A percentile compares a stretch with the other conserved stretches of the same genome.
phyloP scores from a whole-genome alignment of 2,329 filamentous ascomycete genomes.

The Metarhizium album region DNA sequence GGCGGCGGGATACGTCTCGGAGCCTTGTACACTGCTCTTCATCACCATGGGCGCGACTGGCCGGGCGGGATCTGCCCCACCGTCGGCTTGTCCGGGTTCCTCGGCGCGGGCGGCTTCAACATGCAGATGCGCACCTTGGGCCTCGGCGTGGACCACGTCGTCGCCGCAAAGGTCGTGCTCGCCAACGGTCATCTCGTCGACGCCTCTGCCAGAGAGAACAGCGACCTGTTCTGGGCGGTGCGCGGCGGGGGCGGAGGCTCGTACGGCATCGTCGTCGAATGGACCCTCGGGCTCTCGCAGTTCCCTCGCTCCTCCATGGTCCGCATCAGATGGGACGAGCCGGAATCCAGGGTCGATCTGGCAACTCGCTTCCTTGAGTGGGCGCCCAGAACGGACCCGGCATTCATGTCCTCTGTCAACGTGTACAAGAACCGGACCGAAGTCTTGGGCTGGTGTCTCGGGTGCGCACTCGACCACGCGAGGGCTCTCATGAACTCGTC shows the following conservation, averaged over 20 bases:
- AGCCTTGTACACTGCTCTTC: slow-evolving; percentile 10
- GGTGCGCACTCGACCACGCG: slow-evolving; percentile 1
- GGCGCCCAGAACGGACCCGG: neutral
- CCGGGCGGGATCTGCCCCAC: slow-evolving; percentile 11
- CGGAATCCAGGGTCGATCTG: neutral
- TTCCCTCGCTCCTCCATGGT: slow-evolving; percentile 11
- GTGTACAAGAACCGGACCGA: neutral
- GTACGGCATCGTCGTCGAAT: slow-evolving; percentile 20
- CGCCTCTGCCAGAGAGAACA: slow-evolving; percentile 13
- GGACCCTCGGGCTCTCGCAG: slow-evolving; percentile 7
- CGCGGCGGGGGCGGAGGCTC: slow-evolving; percentile 21
- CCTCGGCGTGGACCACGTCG: slow-evolving; percentile 18
- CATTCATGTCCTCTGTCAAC: too few relatives aligned
- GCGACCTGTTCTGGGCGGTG: slow-evolving; percentile 20
- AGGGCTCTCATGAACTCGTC: slow-evolving; percentile 5
- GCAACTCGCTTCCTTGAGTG: slow-evolving; percentile 8
- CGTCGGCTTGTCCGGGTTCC: slow-evolving; percentile 19
- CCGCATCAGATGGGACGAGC: neutral
- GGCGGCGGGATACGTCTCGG: slow-evolving; percentile 11
- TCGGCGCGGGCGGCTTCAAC: slow-evolving; percentile 20
- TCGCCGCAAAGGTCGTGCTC: slow-evolving; percentile 18
- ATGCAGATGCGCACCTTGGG: slow-evolving; percentile 19
- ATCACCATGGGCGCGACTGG: slow-evolving; percentile 6
- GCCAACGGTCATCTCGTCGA: slow-evolving; percentile 6
- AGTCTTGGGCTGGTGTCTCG: slow-evolving; percentile 8